A percentile compares a stretch with the other conserved stretches of the same genome.
These are phyloP conservation scores for Candida coquimbonensis DNA, from an alignment of 805 yeast genomes.

Conservation along the genomic window DNA sequence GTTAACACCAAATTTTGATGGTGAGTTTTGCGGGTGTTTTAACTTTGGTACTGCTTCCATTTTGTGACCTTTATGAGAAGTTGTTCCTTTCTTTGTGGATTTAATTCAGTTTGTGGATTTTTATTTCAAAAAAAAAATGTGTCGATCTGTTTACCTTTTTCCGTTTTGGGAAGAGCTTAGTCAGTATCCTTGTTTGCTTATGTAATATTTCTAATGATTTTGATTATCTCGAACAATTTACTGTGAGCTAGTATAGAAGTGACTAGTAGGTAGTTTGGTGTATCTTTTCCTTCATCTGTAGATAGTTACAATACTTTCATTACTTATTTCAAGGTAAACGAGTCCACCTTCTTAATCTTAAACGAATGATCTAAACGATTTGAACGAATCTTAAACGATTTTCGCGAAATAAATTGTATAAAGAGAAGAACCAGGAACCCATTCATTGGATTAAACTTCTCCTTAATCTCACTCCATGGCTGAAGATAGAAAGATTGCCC, in stretches of 20 bases:
- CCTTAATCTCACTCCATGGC: background rate
- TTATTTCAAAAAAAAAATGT: background rate
- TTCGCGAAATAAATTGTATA: background rate
- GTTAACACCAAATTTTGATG: background rate
- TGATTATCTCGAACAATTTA: too few relatives aligned
- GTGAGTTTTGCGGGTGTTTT: background rate
- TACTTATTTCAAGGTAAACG: too few relatives aligned
- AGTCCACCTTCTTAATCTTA: too few relatives aligned
- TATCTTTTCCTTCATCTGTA: too few relatives aligned
- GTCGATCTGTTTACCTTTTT: slow-evolving; percentile 3
- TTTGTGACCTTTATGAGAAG: background rate
- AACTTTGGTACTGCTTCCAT: background rate
- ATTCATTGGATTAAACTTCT: too few relatives aligned
- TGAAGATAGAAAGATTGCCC: slow-evolving; percentile 30
- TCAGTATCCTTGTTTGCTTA: background rate
- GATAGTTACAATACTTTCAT: too few relatives aligned
- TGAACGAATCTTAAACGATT: too few relatives aligned
- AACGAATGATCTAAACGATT: too few relatives aligned
- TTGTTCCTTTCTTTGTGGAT: background rate
- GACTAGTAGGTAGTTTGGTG: too few relatives aligned
- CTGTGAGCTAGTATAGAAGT: too few relatives aligned
- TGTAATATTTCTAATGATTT: background rate
- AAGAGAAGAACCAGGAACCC: too few relatives aligned
- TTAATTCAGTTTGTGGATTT: background rate
- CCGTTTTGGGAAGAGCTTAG: background rate